Conservation (phyloP, 306 rosid species). For the Astragalus membranaceus region DNA sequence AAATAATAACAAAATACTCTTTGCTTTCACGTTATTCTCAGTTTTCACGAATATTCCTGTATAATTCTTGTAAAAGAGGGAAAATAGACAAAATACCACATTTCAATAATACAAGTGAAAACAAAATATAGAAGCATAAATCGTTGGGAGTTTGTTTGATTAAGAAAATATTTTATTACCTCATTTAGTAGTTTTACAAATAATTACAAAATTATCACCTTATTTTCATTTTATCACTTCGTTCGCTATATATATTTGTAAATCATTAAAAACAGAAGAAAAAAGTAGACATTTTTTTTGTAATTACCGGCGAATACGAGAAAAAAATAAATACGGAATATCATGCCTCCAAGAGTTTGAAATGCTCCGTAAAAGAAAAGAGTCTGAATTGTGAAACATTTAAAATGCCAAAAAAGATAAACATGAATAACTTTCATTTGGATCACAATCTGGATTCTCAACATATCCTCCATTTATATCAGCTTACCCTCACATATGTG, state of each 20-base stretch:
- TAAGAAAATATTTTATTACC: not conserved
- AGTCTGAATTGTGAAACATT: not conserved
- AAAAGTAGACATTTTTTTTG: not conserved
- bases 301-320: not conserved
- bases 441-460: not conserved
- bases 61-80: not conserved
- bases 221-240: not conserved
- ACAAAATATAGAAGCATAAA: not conserved
- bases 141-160: not conserved
- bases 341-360: not conserved
- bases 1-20: not conserved
- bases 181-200: not conserved
- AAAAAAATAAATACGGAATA: not conserved
- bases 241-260: not conserved
- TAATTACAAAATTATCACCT: not conserved
- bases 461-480: not conserved
- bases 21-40: not conserved
- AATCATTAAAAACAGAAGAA: too few relatives aligned
- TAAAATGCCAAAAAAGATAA: not conserved
- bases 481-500: not conserved
- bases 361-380: too few relatives aligned
- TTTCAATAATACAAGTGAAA: not conserved
- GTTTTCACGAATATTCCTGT: not conserved
- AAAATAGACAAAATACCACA: not conserved
- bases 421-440: not conserved